Conservation (phyloP, 805 yeast genomes). For the Candida suzukii region DNA sequence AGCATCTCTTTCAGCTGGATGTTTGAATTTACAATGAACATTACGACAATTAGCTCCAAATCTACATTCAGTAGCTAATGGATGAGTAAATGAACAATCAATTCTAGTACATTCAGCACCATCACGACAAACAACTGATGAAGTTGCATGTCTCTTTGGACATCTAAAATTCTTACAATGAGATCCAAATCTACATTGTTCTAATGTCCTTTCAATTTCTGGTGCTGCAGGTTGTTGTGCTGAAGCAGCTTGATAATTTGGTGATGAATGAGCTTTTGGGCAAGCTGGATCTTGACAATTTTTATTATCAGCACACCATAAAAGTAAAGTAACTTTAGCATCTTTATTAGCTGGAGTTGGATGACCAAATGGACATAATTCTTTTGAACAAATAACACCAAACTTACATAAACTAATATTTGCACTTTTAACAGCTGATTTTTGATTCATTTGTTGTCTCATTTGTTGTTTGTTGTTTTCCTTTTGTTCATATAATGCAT, state of each 20-base stretch:
- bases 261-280: slow-evolving; percentile 77
- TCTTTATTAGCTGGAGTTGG: slow-evolving; percentile 81
- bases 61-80: slow-evolving; percentile 71
- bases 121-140: slow-evolving; percentile 70
- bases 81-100: slow-evolving; percentile 82
- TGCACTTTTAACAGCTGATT: slow-evolving; percentile 15
- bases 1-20: slow-evolving; percentile 68
- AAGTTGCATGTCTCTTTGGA: slow-evolving; percentile 77
- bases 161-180: slow-evolving; percentile 75
- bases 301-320: slow-evolving; percentile 74
- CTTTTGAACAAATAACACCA: slow-evolving; percentile 69
- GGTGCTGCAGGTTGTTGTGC: slow-evolving; percentile 3
- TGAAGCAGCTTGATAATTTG: slow-evolving; percentile 33
- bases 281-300: slow-evolving; percentile 57
- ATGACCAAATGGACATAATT: slow-evolving; percentile 81
- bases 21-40: slow-evolving; percentile 62
- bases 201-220: slow-evolving; percentile 48
- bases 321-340: slow-evolving; percentile 58
- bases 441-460: slow-evolving; percentile 11
- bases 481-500: slow-evolving; percentile 58
- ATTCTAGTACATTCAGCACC: slow-evolving; percentile 72
- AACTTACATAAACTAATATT: slow-evolving; percentile 68
- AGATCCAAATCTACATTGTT: slow-evolving; percentile 75
- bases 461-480: slow-evolving; percentile 52
- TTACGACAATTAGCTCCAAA: slow-evolving; percentile 74